A percentile compares a stretch with the other conserved stretches of the same genome.
Evolutionary conservation across 768 basidiomycete species (phyloP).

Genomic region (Terana coerulea): DNA sequence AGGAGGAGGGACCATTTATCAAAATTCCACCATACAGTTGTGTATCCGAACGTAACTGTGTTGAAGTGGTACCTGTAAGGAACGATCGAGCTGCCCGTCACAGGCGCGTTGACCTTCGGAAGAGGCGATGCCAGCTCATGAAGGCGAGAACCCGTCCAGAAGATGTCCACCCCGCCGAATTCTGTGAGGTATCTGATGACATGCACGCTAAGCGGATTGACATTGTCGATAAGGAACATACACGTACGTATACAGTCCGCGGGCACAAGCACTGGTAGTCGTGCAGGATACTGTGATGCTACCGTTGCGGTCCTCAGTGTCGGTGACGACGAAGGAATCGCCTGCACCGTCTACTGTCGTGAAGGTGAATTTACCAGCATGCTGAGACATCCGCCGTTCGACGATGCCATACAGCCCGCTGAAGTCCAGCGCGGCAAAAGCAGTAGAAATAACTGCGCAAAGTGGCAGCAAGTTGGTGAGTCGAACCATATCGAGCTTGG

Average conservation of each 20-base stretch:
- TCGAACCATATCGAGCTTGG: too few relatives aligned
- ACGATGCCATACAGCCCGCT: conserved; percentile 33
- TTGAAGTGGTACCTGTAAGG: conserved; percentile 39
- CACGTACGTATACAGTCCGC: conserved; percentile 36
- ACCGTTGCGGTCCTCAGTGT: conserved; percentile 12
- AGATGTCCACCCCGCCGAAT: conserved; percentile 35
- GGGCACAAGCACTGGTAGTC: conserved; percentile 33
- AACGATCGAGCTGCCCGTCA: conserved; percentile 32
- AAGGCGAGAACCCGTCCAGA: conserved; percentile 40
- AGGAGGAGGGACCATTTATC: conserved; percentile 36
- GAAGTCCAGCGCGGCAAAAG: conserved; percentile 6
- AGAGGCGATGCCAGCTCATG: conserved; percentile 25
- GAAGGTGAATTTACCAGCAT: conserved; percentile 31
- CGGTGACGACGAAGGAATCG: conserved; percentile 33
- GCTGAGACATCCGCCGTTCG: conserved; percentile 31
- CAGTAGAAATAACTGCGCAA: neutral
- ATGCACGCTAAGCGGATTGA: neutral
- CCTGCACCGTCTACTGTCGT: conserved; percentile 19
- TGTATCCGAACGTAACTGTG: conserved; percentile 40
- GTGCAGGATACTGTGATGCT: conserved; percentile 32
- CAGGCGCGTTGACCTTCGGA: conserved; percentile 26
- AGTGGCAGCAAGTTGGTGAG: neutral
- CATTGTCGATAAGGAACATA: neutral
- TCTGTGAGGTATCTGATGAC: conserved; percentile 32
- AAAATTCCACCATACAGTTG: conserved; percentile 35